Base-by-base conservation (phyloP, 345 rosid genomes). In the Acer negundo region DNA sequence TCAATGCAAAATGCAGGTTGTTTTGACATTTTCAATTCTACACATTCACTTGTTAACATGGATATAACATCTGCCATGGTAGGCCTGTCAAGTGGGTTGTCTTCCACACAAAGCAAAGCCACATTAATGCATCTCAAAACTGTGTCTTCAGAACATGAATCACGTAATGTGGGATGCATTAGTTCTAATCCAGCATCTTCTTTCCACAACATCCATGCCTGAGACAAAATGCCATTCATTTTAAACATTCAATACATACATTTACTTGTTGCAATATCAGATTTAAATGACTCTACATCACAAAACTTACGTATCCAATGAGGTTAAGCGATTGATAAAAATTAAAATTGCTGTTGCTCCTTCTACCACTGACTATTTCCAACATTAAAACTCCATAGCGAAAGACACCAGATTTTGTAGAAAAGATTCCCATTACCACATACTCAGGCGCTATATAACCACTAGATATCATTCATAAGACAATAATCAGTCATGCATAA, bases 401-500 rank as follows among this genome's bases (percentile, higher is more conserved):
- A 12, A 24, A 79, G 42, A 73, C 81, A 74, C 73, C 81, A n/a
- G 81, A 79, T 47, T 79, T 79, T 16, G 46, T 47, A n/a, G 78
- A 79, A 55, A 79, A 66, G 28, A 79, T 8, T 10, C 78, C 81
- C 6, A 55, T 62, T 69, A 73, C 67, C 1, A 59, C 49, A 61
- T 79, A 79, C 35, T 79, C 78, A 23, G 81, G 78, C 8, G 74
- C 47, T 74, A 79, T 79, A 4, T 79, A 67, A 8, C 77, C 81
- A 47, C 78, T 61, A 1, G 19, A 49, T 49, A 12, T 13, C 13
- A 26, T 26, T 49, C 15, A 49, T 42, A 42, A 38, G 42, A 7
- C 7, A 38, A 38, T 4, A 38, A 38, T 38, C 42, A 38, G 28
- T 26, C 2, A 1, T 1, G 28, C 1, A 26, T 38, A 38, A 38